Conservation (phyloP, 768 basidiomycete species). For the Podaxis rugospora region DNA sequence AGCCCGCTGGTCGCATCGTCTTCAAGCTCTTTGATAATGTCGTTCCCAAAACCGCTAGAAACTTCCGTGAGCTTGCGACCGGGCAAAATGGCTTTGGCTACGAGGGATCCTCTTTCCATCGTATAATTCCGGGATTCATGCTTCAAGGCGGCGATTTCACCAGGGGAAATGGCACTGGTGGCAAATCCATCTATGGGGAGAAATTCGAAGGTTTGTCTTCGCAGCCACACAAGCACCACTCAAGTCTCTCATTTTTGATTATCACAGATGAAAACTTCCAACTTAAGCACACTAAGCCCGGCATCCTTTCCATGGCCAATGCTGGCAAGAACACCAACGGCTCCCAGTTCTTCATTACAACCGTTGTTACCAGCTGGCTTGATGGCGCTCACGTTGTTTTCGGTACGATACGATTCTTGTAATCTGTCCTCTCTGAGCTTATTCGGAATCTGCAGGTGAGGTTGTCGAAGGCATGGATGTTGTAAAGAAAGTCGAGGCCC, state of each 20-base stretch:
- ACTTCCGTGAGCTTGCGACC: conserved; percentile 89
- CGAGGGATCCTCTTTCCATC: conserved; percentile 65
- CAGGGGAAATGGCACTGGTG: conserved; percentile 63
- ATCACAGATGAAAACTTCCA: conserved; percentile 78
- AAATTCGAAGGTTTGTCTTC: conserved; percentile 53
- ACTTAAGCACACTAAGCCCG: conserved; percentile 67
- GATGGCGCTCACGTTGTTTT: conserved; percentile 87
- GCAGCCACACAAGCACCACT: not conserved
- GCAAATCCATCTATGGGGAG: conserved; percentile 73
- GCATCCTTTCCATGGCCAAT: conserved; percentile 78
- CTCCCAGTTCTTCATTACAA: conserved; percentile 88
- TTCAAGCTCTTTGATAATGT: conserved; percentile 85
- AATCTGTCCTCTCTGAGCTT: not conserved
- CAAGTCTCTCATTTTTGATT: not conserved
- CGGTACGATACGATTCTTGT: conserved; percentile 38
- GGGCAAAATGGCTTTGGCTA: conserved; percentile 76
- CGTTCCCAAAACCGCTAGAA: conserved; percentile 68
- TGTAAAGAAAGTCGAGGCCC: conserved; percentile 39
- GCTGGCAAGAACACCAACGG: conserved; percentile 82
- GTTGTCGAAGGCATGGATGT: conserved; percentile 63
- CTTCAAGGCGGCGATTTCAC: conserved; percentile 91
- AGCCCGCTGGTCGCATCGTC: conserved; percentile 50
- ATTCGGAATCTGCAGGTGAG: conserved; percentile 35
- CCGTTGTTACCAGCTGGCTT: conserved; percentile 71
- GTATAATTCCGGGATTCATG: conserved; percentile 82